Base-by-base conservation (phyloP, 1,284 basidiomycete genomes). In the Acaromyces ingoldii region DNA sequence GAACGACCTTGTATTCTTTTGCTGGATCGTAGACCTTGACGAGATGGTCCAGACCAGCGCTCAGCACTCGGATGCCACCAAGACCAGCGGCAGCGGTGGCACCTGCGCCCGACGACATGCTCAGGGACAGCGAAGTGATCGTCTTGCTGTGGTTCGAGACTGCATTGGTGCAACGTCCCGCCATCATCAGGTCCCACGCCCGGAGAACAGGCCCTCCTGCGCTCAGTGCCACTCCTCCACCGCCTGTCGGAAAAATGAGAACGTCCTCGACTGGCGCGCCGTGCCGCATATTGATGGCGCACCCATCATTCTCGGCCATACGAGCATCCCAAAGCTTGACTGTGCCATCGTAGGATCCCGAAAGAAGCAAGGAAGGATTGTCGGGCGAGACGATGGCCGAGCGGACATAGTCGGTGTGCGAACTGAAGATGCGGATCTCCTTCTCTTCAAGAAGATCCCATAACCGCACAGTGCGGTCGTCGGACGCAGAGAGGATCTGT, bases 391-490 rank as follows among this genome's bases (percentile, higher is more conserved):
- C 85, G 67, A 89, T 83, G 2, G 89, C 93, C 0, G 92, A 84
- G 19, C 95, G 89, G 59, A 99, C 91, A 72, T 98, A 98, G 78
- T 98, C 95, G 28, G 87, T 84, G 73, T 98, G 93, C 28, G 85
- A 82, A 24, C 81, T 79, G 69, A 98, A 91, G 13, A 88, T 89
- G 22, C 83, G 80, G 45, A 93, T 77, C 25, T 85, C 81, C 1
- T 85, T 81, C 75, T 96, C 87, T 5, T 92, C 91, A 6, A 93
- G 89, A 6, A 98, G 84, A 76, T 98, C 95, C 89, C 91, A 97
- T 2, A 98, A 79, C 74, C 86, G 86, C 47, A 90, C 89, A 10
- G 91, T 93, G 3, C 88, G 88, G 76, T 99, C 95, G 76, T 98
- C 95, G 1, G 92, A 96, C 62, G 91, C 93, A 3, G 93, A 91